These are phyloP conservation scores for Manihot esculenta DNA, from an alignment of 441 rosid species.

Conservation along the genomic window DNA sequence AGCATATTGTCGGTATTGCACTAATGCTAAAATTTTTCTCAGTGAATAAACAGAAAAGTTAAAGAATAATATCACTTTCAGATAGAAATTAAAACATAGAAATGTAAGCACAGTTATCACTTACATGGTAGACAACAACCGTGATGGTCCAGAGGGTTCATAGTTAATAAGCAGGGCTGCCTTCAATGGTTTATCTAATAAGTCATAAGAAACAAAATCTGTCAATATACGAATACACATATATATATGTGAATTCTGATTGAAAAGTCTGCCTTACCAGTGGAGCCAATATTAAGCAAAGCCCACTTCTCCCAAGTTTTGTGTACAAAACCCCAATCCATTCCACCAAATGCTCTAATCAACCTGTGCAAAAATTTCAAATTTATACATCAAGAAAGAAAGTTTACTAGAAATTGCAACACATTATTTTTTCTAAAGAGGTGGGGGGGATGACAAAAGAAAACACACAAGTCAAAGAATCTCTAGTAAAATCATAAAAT, in stretches of 20 bases:
- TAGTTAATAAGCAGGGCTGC: conserved; percentile 71
- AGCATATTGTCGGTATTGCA: too few species aligned
- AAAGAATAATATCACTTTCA: background rate
- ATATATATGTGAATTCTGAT: background rate
- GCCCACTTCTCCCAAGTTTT: conserved; percentile 90
- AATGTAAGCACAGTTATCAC: conserved; percentile 12
- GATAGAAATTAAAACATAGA: background rate
- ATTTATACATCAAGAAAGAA: too few species aligned
- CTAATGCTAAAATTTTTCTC: too few species aligned
- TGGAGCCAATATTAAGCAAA: conserved; percentile 52
- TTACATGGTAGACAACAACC: conserved; percentile 79
- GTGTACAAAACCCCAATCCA: conserved; percentile 57
- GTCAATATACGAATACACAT: background rate
- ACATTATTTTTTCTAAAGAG: too few species aligned
- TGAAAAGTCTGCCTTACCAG: conserved; percentile 33
- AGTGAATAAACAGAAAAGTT: background rate
- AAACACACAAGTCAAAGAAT: too few species aligned
- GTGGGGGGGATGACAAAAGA: too few species aligned
- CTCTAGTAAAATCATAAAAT: too few species aligned
- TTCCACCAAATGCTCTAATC: background rate
- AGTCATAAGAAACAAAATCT: background rate
- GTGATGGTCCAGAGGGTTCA: conserved; percentile 75
- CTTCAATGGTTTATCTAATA: conserved; percentile 61
- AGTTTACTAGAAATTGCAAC: background rate
- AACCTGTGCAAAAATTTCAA: background rate